Conservation (phyloP, 2,329 filamentous ascomycete species). For the Xylariaceae sp. region DNA sequence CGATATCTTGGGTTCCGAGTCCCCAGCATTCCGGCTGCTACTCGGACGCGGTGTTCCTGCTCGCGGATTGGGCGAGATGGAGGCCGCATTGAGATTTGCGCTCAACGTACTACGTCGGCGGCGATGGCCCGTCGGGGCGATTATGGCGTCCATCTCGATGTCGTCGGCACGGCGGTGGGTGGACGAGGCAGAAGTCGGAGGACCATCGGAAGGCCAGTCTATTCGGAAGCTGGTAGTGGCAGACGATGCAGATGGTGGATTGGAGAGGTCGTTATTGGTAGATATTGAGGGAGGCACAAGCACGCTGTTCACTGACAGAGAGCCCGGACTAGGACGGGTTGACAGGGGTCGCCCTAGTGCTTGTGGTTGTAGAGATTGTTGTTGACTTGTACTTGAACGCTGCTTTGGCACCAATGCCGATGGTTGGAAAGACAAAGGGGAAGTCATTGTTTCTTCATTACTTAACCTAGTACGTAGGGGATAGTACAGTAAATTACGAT, state of each 20-base stretch:
- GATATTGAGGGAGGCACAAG: conserved; percentile 7
- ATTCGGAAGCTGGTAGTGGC: conserved; percentile 32
- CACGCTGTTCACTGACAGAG: conserved; percentile 8
- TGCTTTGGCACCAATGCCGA: conserved; percentile 14
- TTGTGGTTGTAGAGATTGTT: conserved; percentile 11
- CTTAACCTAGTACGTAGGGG: conserved; percentile 1
- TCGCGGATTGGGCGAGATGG: conserved; percentile 18
- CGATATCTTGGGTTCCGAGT: conserved; percentile 40
- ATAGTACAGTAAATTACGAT: neutral
- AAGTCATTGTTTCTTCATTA: conserved; percentile 24
- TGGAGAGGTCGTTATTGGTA: conserved; percentile 23
- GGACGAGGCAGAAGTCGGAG: conserved; percentile 19
- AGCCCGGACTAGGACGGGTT: conserved; percentile 4
- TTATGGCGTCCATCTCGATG: conserved; percentile 54
- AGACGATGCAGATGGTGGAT: conserved; percentile 30
- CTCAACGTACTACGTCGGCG: conserved; percentile 52
- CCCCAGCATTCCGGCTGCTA: conserved; percentile 29
- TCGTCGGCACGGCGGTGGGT: conserved; percentile 32
- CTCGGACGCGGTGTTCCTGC: conserved; percentile 24
- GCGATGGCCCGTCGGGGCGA: conserved; percentile 43
- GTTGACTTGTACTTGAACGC: conserved; percentile 11
- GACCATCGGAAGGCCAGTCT: conserved; percentile 29
- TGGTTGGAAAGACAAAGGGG: conserved; percentile 27
- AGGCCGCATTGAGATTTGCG: conserved; percentile 32
- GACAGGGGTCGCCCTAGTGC: conserved; percentile 13